A percentile compares a stretch with the other conserved stretches of the same genome.
phyloP scores from a whole-genome alignment of 805 yeast genomes.

The Blastobotrys peoriensis region DNA sequence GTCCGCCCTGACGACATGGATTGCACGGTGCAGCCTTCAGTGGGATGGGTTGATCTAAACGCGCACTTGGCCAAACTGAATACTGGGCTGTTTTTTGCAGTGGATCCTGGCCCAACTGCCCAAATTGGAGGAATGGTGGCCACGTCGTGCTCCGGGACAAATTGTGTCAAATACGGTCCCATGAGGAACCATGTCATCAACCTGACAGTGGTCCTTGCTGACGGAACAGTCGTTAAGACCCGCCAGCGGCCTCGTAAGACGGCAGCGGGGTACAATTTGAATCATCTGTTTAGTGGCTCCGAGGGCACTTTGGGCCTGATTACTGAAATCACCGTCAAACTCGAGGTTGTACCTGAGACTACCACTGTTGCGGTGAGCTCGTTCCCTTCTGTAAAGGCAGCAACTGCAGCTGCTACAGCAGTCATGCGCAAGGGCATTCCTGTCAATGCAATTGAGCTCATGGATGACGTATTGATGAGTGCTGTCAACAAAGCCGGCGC shows the following conservation, averaged over 20 bases:
- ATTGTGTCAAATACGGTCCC: constrained; percentile 74
- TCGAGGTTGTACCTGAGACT: constrained; percentile 56
- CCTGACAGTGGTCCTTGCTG: constrained; percentile 71
- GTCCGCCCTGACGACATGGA: constrained; percentile 63
- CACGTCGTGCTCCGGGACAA: constrained; percentile 75
- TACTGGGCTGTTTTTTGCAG: constrained; percentile 56
- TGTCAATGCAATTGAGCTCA: constrained; percentile 67
- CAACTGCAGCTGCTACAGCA: constrained; percentile 61
- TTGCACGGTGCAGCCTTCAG: constrained; percentile 69
- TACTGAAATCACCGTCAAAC: constrained; percentile 67
- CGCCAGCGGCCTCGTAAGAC: constrained; percentile 69
- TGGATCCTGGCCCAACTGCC: constrained; percentile 79
- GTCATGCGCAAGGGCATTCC: constrained; percentile 57
- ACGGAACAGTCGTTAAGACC: constrained; percentile 72
- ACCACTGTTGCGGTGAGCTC: constrained; percentile 67
- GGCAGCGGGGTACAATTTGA: constrained; percentile 73
- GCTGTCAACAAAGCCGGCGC: constrained; percentile 54
- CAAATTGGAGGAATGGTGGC: constrained; percentile 74
- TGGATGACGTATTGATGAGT: constrained; percentile 68
- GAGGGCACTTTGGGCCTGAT: constrained; percentile 78
- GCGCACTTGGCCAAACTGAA: constrained; percentile 41
- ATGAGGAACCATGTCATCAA: constrained; percentile 68
- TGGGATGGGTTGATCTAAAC: constrained; percentile 70
- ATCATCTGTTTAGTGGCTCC: constrained; percentile 67
- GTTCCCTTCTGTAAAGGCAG: constrained; percentile 62